Base-by-base conservation (phyloP, 2,329 filamentous ascomycete species). In the Shiraia bambusicola region DNA sequence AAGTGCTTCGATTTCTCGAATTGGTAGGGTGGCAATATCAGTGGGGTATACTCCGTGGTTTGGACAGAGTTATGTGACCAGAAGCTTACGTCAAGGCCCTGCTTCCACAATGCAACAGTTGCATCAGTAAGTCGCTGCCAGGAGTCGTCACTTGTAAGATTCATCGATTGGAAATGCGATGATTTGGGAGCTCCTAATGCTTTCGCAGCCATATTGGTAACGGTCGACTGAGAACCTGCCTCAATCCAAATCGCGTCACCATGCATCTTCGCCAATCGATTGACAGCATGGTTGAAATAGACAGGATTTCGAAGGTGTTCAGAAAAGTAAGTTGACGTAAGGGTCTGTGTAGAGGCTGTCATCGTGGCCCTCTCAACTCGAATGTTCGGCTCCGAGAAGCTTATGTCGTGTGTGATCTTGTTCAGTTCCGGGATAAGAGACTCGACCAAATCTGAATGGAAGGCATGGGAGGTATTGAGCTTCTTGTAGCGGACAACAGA, bases 241-340 rank as follows among this genome's bases (percentile, higher is more conserved):
- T 62, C 59, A 2, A 62, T 46, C 49, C 49, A 62, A 8, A 50
- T 42, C 12, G 40, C 43, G 5, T 25, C 19, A 61, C 52, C 26
- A 9, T 59, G 49, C 5, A 59, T 36, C 6, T 65, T 40, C 0
- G 59, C 48, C 0, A 79, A 49, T 1, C 75, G 52, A 26, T 70
- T 54, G 0, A 77, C 42, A 0, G 72, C 76, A 6, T 75, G 61
- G 15, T 62, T 27, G 48, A 76, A 76, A 49, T 62, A 75, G 0
- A 78, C 76, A 0, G 75, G 72, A 0, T 68, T 28, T 1, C 74
- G 49, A 54, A 73, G 68, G 36, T 78, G 75, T 0, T 64, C 37
- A 0, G 66, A 34, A 7, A 32, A 15, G 8, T 37, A 4, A 5
- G 27, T 13, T 10, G 28, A 19, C 3, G 28, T 30, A 9, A 27